These are phyloP conservation scores for Blastomyces gilchristii DNA, from an alignment of 2,329 filamentous ascomycete species.

Conservation along the genomic window DNA sequence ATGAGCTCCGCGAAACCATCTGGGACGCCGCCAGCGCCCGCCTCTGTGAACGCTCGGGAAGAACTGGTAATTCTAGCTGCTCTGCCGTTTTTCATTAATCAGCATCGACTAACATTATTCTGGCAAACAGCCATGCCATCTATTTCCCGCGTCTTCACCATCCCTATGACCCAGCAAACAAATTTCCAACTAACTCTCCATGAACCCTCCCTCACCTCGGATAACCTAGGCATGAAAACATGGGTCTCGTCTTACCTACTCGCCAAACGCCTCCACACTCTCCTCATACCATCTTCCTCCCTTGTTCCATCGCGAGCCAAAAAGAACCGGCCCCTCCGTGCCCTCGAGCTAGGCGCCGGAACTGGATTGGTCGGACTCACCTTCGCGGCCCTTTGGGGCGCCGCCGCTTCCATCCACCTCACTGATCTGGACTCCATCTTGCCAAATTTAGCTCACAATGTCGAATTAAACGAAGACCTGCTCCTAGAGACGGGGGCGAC, in stretches of 20 bases:
- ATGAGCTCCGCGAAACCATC: constrained; percentile 34
- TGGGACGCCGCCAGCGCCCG: constrained; percentile 73
- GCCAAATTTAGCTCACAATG: constrained; percentile 67
- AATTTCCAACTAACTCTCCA: constrained; percentile 60
- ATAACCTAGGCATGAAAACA: constrained; percentile 85
- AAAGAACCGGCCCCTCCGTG: constrained; percentile 24
- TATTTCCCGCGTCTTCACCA: constrained; percentile 50
- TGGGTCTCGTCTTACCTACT: constrained; percentile 89
- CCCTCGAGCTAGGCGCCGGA: constrained; percentile 76
- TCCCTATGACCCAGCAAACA: constrained; percentile 38
- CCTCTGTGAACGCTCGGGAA: constrained; percentile 75
- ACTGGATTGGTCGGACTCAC: constrained; percentile 86
- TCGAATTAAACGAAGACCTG: constrained; percentile 50
- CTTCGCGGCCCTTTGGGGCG: constrained; percentile 58
- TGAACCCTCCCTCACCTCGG: constrained; percentile 78
- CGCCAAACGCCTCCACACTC: constrained; percentile 53
- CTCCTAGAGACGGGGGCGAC: constrained; percentile 48
- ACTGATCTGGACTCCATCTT: constrained; percentile 81
- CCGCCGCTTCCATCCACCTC: constrained; percentile 52
- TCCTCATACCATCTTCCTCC: constrained; percentile 31
- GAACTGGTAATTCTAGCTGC: constrained; percentile 45
- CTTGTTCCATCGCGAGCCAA: constrained; percentile 23
- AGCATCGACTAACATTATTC: background rate
- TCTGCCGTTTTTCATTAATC: constrained; percentile 13
- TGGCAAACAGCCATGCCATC: constrained; percentile 48